Base-by-base conservation (phyloP, 2,329 filamentous ascomycete genomes). In the Plectosphaerella plurivora region DNA sequence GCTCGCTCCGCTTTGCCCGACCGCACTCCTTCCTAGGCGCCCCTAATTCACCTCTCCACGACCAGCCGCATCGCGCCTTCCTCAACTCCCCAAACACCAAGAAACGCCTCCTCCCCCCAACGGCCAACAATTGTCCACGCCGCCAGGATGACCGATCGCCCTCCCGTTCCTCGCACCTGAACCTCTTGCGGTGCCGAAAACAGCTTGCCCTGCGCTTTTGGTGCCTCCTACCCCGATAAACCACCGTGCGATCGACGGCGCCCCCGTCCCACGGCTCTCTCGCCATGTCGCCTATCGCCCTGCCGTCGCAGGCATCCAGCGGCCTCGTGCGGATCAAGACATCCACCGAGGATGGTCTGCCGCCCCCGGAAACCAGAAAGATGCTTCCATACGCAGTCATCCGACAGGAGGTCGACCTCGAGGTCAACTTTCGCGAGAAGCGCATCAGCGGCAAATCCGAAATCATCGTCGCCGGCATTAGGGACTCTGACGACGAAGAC, bases 391-490 rank as follows among this genome's bases (percentile, higher is more conserved):
- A 72, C 52, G 74, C 79, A 41, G 73, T 97, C 53, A 79, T 90
- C 51, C 87, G 91, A 71, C 93, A 97, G 72, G 89, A 89, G 67
- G 86, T 99, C 48, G 87, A 91, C 62, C 77, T 99, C 55, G 92
- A 97, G 62, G 78, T 99, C 65, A 89, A 96, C 72, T 95, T 99
- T 67, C 79, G 82, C 58, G 82, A 82, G 51, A 87, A 86, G 69
- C 81, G 78, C 63, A 73, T 97, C 63, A 85, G 82, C 55, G 94
- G 94, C 49, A 87, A 82, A 57, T 90, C 89, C 9, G 87, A 92
- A 60, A 88, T 99, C 60, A 88, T 86, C 28, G 83, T 97, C 51
- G 86, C 88, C 59, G 75, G 80, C 53, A 75, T 82, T 54, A 77
- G 77, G 60, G 72, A 73, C 41, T 71, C 82, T 54, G 81, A 83